Base-by-base conservation (phyloP, 2,329 filamentous ascomycete genomes). In the Didymellaceae sp. region DNA sequence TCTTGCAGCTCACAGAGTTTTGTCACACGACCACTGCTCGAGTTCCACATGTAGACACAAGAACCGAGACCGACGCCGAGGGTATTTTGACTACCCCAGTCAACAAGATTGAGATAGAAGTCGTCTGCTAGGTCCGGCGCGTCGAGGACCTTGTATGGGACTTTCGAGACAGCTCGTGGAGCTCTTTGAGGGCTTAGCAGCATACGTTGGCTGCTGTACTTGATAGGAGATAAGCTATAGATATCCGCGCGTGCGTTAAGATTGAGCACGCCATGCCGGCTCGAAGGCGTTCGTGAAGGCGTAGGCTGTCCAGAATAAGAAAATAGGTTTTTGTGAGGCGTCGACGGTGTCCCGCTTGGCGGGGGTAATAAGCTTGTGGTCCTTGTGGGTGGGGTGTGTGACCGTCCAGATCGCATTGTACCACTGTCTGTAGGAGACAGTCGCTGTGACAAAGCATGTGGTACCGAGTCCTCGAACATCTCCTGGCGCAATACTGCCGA, bases 31-130 rank as follows among this genome's bases (percentile, higher is more conserved):
- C 93, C 94, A 6, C 89, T 89, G 61, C 91, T 86, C 4, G 92
- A 94, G 71, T 97, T 96, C 94, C 94, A 99, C 86, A 97, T 94
- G 70, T 97, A 99, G 5, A 99, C 94, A 61, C 90, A 95, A 14
- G 89, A 90, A 14, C 92, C 92, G 20, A 99, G 78, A 0, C 94
- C 94, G 33, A 99, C 94, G 6, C 93, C 94, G 9, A 99, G 81
- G 7, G 96, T 88, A 72, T 97, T 96, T 61, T 89, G 91, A 64
- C 90, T 95, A 33, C 94, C 94, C 94, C 94, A 99, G 68, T 99
- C 94, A 3, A 99, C 93, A 20, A 99, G 78, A 66, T 99, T 99
- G 26, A 99, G 80, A 66, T 99, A 99, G 73, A 97, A 99, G 70
- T 99, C 94, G 67, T 99, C 94, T 21, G 93, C 92, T 35, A 99